Evolutionary conservation across 192 early-diverging fungal genomes (phyloP).

Genomic region (Rhizoclosmatium globosum): DNA sequence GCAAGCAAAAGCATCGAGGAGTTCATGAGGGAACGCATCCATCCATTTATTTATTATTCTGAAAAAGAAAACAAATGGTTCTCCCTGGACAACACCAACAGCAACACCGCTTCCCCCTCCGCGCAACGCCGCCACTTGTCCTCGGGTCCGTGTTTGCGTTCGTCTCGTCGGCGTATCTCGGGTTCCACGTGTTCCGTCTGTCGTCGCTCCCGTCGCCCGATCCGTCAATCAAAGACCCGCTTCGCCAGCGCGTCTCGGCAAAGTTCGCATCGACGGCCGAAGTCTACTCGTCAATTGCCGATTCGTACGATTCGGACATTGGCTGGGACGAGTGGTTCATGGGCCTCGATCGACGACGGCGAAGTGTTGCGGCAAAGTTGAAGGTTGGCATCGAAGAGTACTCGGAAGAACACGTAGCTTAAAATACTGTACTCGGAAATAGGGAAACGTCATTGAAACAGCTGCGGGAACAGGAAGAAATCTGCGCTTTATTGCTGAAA

Average conservation of each 20-base stretch:
- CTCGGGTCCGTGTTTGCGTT: conserved; percentile 38
- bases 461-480: conserved; percentile 73
- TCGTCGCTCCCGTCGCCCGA: conserved; percentile 38
- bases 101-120: not conserved
- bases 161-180: conserved; percentile 36
- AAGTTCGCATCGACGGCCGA: not conserved
- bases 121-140: conserved; percentile 16
- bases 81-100: too few relatives aligned
- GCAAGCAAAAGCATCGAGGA: too few relatives aligned
- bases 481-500: conserved; percentile 58
- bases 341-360: conserved; percentile 60
- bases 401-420: too few relatives aligned
- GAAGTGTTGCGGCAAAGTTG: conserved; percentile 54
- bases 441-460: conserved; percentile 70
- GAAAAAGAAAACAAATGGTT: too few relatives aligned
- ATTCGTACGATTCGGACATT: conserved; percentile 64
- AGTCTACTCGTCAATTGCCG: conserved; percentile 61
- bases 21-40: too few relatives aligned
- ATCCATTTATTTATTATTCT: too few relatives aligned
- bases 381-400: conserved; percentile 35
- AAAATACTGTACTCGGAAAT: too few relatives aligned
- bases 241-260: conserved; percentile 14
- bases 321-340: conserved; percentile 68
- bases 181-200: conserved; percentile 50
- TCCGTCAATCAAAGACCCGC: conserved; percentile 36